These are phyloP conservation scores for Trypanosoma mega DNA, from an alignment of 208 protist species.

Conservation along the genomic window DNA sequence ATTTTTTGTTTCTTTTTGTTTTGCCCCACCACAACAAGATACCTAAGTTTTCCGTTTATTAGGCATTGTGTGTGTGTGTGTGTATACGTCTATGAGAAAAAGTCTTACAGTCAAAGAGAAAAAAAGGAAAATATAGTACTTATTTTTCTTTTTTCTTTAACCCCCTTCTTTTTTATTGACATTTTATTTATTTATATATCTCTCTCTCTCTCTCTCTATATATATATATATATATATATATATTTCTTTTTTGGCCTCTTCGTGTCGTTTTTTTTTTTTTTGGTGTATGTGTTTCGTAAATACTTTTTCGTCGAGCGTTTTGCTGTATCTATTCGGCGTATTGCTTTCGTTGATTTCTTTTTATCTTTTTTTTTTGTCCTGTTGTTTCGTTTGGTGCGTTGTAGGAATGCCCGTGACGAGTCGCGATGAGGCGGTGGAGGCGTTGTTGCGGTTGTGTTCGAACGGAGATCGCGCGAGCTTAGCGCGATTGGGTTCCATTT, in stretches of 20 bases:
- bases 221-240: background rate
- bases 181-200: slow-evolving; percentile 10
- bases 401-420: background rate
- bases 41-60: no score
- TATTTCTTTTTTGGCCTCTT: slow-evolving; percentile 5
- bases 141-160: slow-evolving; percentile 10
- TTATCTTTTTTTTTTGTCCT: background rate
- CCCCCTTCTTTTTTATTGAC: slow-evolving; percentile 20
- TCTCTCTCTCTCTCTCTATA: background rate
- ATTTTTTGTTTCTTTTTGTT: no score
- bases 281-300: no score
- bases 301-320: slow-evolving; percentile 1
- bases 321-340: slow-evolving; percentile 15
- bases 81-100: no score
- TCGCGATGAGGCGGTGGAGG: background rate
- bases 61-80: no score
- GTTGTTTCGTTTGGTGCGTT: background rate
- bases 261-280: slow-evolving; percentile 22
- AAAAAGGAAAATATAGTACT: no score
- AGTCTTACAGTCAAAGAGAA: no score
- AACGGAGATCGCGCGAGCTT: background rate
- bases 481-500: background rate
- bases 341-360: background rate
- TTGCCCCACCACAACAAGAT: no score
- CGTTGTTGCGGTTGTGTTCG: background rate